Conservation (phyloP, 1,284 basidiomycete species). For the Trichosporon sp. region DNA sequence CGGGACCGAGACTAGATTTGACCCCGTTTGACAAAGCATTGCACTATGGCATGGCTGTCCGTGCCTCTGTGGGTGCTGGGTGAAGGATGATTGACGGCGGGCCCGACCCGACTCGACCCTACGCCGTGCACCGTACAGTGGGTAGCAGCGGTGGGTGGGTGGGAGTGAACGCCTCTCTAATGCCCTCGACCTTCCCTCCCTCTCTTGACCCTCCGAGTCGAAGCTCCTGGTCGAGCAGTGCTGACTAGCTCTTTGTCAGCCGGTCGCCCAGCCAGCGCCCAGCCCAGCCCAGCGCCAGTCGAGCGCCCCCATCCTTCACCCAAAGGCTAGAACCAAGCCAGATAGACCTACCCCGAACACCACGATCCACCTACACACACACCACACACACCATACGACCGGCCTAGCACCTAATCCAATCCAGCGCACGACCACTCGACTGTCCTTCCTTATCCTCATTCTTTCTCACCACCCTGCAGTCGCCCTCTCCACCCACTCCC, state of each 20-base stretch:
- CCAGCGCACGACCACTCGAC: neutral
- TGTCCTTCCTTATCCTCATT: neutral
- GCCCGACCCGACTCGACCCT: neutral
- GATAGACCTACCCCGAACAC: too few relatives aligned
- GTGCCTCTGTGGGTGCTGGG: neutral
- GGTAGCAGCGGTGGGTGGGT: neutral
- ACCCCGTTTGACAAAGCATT: too few relatives aligned
- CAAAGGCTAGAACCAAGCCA: neutral
- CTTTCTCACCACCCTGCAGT: neutral
- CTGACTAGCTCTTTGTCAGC: too few relatives aligned
- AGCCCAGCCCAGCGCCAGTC: neutral
- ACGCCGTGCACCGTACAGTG: neutral
- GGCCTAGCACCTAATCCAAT: neutral
- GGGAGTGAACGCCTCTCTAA: neutral
- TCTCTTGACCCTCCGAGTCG: neutral
- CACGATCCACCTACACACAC: neutral
- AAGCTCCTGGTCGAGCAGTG: too few relatives aligned
- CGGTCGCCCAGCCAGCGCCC: too few relatives aligned
- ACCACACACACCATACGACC: neutral
- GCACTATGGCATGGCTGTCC: too few relatives aligned
- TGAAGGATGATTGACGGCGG: too few relatives aligned
- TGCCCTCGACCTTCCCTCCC: neutral
- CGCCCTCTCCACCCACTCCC: neutral
- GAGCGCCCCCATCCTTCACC: neutral
- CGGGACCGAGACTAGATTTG: neutral